Evolutionary conservation across 192 early-diverging fungal species (phyloP).

Genomic region (Radiomyces spectabilis): DNA sequence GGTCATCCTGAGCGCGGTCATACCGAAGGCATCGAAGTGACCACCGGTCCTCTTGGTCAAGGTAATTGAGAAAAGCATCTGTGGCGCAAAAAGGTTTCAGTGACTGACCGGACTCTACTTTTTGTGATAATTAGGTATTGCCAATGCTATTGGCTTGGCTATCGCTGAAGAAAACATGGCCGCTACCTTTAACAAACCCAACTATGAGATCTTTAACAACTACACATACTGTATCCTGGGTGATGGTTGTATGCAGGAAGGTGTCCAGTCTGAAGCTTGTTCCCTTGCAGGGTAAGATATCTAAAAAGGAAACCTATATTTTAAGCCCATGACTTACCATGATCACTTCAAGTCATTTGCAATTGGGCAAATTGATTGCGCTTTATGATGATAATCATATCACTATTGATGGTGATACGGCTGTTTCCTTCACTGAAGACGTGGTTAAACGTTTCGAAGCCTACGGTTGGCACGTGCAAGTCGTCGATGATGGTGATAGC

Average conservation of each 20-base stretch:
- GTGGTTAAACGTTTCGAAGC: slow-evolving; percentile 80
- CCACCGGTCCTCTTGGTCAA: slow-evolving; percentile 96
- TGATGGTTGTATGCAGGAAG: slow-evolving; percentile 98
- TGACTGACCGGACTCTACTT: not conserved
- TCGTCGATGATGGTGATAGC: slow-evolving; percentile 71
- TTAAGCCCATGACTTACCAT: not conserved
- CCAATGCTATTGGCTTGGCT: slow-evolving; percentile 90
- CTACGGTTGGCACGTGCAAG: slow-evolving; percentile 89
- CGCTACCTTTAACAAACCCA: slow-evolving; percentile 87
- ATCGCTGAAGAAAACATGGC: slow-evolving; percentile 80
- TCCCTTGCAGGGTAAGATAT: slow-evolving; percentile 78
- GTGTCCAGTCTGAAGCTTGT: slow-evolving; percentile 84
- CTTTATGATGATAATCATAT: slow-evolving; percentile 97
- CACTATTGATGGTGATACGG: slow-evolving; percentile 85
- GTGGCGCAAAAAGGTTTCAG: not conserved
- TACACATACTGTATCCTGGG: slow-evolving; percentile 77
- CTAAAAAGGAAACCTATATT: not conserved
- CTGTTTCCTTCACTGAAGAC: slow-evolving; percentile 89
- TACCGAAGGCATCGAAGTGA: slow-evolving; percentile 89
- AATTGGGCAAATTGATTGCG: slow-evolving; percentile 90
- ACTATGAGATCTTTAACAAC: slow-evolving; percentile 82
- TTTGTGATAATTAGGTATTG: slow-evolving; percentile 48
- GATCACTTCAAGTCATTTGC: slow-evolving; percentile 57
- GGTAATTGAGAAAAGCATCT: slow-evolving; percentile 23
- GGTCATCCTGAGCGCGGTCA: slow-evolving; percentile 90